Percentiles rank a stretch among this genome's conserved stretches.
These are phyloP conservation scores for Stentor roeselii DNA, from an alignment of 73 alveolate genomes.

Conservation along the genomic window DNA sequence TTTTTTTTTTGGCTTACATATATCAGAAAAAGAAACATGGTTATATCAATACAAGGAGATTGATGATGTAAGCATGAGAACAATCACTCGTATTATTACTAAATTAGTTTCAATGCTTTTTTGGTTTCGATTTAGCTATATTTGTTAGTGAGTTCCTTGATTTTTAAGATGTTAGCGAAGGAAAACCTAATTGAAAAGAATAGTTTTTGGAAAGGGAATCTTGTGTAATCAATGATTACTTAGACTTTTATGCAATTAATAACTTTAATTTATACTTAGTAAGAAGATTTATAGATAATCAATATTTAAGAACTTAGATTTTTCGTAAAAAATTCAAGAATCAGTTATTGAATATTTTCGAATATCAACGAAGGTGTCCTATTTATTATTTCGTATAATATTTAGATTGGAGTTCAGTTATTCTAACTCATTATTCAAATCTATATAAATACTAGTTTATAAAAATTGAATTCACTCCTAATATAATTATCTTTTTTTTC, in stretches of 20 bases:
- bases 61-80: slow-evolving; percentile 17
- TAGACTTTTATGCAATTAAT: background rate
- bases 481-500: no score
- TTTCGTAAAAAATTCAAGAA: no score
- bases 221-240: background rate
- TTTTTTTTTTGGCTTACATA: background rate
- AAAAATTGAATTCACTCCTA: no score
- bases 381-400: no score
- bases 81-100: slow-evolving; percentile 18
- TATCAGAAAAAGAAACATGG: background rate
- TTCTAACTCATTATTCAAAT: no score
- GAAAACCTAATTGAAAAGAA: background rate
- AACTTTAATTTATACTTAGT: no score
- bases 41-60: background rate
- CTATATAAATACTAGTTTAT: no score
- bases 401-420: no score
- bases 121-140: slow-evolving; percentile 14
- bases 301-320: no score
- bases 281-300: no score
- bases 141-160: background rate
- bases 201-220: background rate
- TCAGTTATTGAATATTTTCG: no score
- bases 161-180: background rate
- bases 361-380: no score
- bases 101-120: background rate